Percentiles rank a stretch among this genome's conserved stretches.
Conservation (phyloP, 441 rosid species). For the Adansonia madagascariensis region DNA sequence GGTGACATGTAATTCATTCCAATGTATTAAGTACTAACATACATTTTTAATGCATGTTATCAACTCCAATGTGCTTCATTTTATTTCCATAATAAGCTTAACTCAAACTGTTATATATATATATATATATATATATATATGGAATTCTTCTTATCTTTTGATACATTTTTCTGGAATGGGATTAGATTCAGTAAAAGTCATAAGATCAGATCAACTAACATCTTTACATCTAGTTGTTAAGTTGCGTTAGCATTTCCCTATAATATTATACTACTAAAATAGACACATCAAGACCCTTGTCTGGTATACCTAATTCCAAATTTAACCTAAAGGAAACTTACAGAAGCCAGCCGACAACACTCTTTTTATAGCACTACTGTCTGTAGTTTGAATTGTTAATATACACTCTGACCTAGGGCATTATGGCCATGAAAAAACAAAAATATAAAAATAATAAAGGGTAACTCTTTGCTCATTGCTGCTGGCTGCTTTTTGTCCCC, state of each 20-base stretch:
- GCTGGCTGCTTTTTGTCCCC: not conserved
- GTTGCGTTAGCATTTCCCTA: not conserved
- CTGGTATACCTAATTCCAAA: constrained; percentile 13
- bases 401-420: constrained; percentile 24
- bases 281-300: constrained; percentile 6
- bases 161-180: not conserved
- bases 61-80: not conserved
- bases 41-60: not conserved
- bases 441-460: not conserved
- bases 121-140: no score
- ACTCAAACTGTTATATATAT: not conserved
- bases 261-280: not conserved
- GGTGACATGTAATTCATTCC: not conserved
- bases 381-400: constrained; percentile 43
- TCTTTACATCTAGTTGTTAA: not conserved
- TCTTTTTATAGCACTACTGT: not conserved
- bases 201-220: constrained; percentile 12
- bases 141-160: no score
- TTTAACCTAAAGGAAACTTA: constrained; percentile 1
- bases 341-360: constrained; percentile 39
- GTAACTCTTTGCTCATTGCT: not conserved
- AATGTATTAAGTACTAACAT: not conserved
- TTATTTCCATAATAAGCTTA: not conserved
- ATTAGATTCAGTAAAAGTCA: not conserved
- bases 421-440: constrained; percentile 1